These are phyloP conservation scores for Royoungia palumana DNA, from an alignment of 768 basidiomycete genomes.

Conservation along the genomic window DNA sequence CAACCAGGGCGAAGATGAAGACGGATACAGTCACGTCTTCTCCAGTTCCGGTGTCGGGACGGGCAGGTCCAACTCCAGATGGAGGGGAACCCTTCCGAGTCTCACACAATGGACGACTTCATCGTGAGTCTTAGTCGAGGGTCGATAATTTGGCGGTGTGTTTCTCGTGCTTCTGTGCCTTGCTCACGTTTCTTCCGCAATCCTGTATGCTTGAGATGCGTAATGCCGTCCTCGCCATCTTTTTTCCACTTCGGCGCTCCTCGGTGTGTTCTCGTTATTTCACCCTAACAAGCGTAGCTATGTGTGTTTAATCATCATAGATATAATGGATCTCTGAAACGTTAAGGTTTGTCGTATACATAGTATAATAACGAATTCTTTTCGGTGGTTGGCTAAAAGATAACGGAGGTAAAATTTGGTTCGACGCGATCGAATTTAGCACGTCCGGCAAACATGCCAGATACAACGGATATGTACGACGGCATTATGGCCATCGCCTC, in stretches of 20 bases:
- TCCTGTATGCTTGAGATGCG: constrained; percentile 12
- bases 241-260: constrained; percentile 5
- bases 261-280: constrained; percentile 5
- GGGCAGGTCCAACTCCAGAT: constrained; percentile 23
- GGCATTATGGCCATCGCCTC: no score
- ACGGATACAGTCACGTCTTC: constrained; percentile 24
- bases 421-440: no score
- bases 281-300: constrained; percentile 9
- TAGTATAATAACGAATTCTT: no score
- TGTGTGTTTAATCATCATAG: constrained; percentile 19
- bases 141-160: not conserved
- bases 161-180: constrained; percentile 3
- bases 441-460: no score
- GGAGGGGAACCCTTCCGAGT: constrained; percentile 33
- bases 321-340: constrained; percentile 19
- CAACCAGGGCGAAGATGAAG: constrained; percentile 27
- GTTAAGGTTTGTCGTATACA: not conserved
- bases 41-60: constrained; percentile 17
- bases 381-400: no score
- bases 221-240: not conserved
- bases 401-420: no score
- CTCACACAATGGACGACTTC: constrained; percentile 29
- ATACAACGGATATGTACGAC: no score
- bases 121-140: constrained; percentile 14
- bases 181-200: constrained; percentile 7